Evolutionary conservation across 768 basidiomycete species (phyloP), one percentile per base, ranked within the genome.

Genomic region (Russula sp.): DNA sequence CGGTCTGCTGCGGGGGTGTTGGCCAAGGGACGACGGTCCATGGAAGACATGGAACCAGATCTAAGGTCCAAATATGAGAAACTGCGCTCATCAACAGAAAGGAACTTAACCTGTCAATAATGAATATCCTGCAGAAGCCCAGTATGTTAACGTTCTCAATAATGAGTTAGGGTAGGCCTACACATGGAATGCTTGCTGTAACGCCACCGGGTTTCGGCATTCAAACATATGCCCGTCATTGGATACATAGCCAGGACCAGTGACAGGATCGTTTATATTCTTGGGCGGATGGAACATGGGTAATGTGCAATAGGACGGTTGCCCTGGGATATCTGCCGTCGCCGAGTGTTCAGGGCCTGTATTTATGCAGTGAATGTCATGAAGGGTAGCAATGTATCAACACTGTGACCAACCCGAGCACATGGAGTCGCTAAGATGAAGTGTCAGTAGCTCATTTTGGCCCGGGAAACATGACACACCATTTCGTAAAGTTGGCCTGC

Each of bases 181-280:
- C 82, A 86, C 82, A 69, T 86, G 84, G 72, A 80, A 85, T 0
- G 84, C 76, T 66, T 80, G 83, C 20, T 79, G 79, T 70, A 81
- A 70, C 9, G 79, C 73, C 0, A 74, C 75, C 1, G 85, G 85
- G 65, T 85, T 83, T 57, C 75, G 75, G 72, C 84, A 86, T 1
- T 70, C 34, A 61, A 83, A 86, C 11, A 75, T 65, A 68, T 86
- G 85, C 0, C 85, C 84, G 54, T 86, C 84, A 22, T 72, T 73
- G 4, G 84, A 85, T 47, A 82, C 63, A 65, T 86, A 80, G 5
- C 83, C 79, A 2, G 72, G n/a, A 1, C 74, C 75, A 0, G 68
- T 64, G 1, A 70, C 64, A 1, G 71, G 67, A 8, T 72, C 66
- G 27, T 71, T 71, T 5, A 71, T 66, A 10, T 73, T 69, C 57